A percentile compares a stretch with the other conserved stretches of the same genome.
phyloP scores from a whole-genome alignment of 805 yeast genomes.

The Schizosaccharomyces osmophilus region DNA sequence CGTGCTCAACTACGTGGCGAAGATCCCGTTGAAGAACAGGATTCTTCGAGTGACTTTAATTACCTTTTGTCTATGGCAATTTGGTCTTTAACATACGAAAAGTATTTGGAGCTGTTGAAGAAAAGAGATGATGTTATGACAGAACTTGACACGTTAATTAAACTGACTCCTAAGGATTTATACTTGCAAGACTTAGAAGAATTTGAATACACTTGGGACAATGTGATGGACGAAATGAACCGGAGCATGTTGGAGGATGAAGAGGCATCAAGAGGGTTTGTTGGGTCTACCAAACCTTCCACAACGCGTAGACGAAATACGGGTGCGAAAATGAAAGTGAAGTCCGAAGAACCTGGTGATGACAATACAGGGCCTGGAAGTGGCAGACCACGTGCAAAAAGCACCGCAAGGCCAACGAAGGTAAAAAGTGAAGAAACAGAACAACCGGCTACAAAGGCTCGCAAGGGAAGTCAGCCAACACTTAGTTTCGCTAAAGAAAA shows the following conservation, averaged over 20 bases:
- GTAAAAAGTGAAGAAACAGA: too few relatives aligned
- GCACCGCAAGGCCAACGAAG: too few relatives aligned
- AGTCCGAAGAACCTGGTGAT: background rate
- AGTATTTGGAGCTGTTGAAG: slow-evolving; percentile 53
- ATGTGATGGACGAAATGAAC: slow-evolving; percentile 37
- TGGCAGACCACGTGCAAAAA: too few relatives aligned
- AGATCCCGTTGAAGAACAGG: slow-evolving; percentile 15
- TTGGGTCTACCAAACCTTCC: too few relatives aligned
- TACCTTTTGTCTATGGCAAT: slow-evolving; percentile 78
- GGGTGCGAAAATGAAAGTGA: background rate
- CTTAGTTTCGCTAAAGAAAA: too few relatives aligned
- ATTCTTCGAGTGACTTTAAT: slow-evolving; percentile 40
- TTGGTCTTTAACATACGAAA: slow-evolving; percentile 78
- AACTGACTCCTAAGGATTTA: slow-evolving; percentile 56
- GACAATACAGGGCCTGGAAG: too few relatives aligned
- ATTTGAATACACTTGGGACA: slow-evolving; percentile 40
- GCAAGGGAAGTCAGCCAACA: too few relatives aligned
- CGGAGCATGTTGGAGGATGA: background rate
- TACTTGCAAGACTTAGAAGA: slow-evolving; percentile 69
- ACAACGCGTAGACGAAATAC: background rate
- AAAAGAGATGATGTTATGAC: slow-evolving; percentile 50
- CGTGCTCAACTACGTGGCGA: slow-evolving; percentile 21
- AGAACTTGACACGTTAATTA: slow-evolving; percentile 42
- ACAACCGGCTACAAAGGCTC: too few relatives aligned
- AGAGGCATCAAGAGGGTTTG: background rate